These are phyloP conservation scores for Daldinia caldariorum DNA, from an alignment of 495 filamentous ascomycete species.

Conservation along the genomic window DNA sequence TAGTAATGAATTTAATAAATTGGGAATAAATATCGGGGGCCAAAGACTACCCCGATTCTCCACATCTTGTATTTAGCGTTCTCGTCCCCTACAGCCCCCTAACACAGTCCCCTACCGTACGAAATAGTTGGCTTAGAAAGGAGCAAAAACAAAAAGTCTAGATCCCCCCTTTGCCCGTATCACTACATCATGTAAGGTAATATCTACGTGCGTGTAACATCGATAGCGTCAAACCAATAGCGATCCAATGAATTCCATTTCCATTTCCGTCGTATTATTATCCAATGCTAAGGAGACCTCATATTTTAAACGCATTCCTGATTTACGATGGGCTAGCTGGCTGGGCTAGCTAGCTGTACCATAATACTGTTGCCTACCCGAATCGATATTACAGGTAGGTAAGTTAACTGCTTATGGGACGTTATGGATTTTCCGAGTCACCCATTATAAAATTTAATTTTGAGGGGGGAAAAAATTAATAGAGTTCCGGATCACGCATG, in stretches of 20 bases:
- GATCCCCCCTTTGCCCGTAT: neutral
- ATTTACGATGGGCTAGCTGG: neutral
- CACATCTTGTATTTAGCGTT: slow-evolving; percentile 15
- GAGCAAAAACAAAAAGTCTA: slow-evolving; percentile 12
- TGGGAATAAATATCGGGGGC: slow-evolving; percentile 34
- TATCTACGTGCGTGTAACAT: neutral
- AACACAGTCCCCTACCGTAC: neutral
- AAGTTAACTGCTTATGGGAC: neutral
- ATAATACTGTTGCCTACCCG: neutral
- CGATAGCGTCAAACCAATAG: neutral
- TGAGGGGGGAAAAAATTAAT: neutral
- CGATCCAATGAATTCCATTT: neutral
- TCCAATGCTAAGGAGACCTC: neutral
- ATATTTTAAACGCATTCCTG: neutral
- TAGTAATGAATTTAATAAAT: neutral
- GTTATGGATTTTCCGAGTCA: neutral
- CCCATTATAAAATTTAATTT: neutral
- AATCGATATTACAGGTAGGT: too few relatives aligned
- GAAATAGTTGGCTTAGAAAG: neutral
- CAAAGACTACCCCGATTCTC: slow-evolving; percentile 30
- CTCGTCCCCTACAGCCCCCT: neutral
- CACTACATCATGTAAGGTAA: neutral
- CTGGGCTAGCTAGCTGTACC: too few relatives aligned
- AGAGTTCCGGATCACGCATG: neutral
- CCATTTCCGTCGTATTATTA: neutral